Evolutionary conservation across 257 asterid genomes (phyloP).

Genomic region (Salvia miltiorrhiza): DNA sequence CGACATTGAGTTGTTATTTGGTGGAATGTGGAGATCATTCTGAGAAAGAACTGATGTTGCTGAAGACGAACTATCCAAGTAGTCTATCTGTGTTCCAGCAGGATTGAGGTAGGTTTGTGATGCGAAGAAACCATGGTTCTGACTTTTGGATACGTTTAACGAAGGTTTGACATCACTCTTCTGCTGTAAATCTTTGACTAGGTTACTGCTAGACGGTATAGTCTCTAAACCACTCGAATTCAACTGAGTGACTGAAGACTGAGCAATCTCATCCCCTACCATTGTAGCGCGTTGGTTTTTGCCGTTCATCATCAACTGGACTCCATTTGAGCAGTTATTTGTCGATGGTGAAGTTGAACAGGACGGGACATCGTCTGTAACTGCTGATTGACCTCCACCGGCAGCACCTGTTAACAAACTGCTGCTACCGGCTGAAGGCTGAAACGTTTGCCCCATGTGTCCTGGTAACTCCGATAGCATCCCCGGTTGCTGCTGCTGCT

Average conservation of each 20-base stretch:
- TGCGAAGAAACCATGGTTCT: conserved; percentile 54
- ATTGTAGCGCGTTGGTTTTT: conserved; percentile 35
- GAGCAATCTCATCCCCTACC: conserved; percentile 51
- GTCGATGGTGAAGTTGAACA: conserved; percentile 95
- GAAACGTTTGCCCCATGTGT: conserved; percentile 43
- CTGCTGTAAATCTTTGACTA: conserved; percentile 49
- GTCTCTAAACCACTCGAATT: conserved; percentile 52
- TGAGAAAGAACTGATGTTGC: conserved; percentile 87
- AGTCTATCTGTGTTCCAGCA: conserved; percentile 62
- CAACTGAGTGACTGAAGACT: conserved; percentile 45
- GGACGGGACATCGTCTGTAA: conserved; percentile 85
- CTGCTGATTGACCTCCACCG: conserved; percentile 71
- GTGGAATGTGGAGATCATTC: conserved; percentile 58
- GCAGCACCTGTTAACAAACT: conserved; percentile 44
- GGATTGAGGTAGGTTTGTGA: conserved; percentile 52
- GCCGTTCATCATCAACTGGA: conserved; percentile 48
- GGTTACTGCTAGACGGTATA: conserved; percentile 38
- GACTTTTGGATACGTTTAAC: conserved; percentile 52
- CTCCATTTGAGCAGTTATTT: conserved; percentile 61
- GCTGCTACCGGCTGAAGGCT: conserved; percentile 50
- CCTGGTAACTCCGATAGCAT: conserved; percentile 50
- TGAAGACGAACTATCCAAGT: conserved; percentile 85
- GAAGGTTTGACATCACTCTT: conserved; percentile 60
- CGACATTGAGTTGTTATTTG: conserved; percentile 61
- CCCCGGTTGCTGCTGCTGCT: conserved; percentile 51